Conservation (phyloP, 805 yeast species). For the Metschnikowia noctiluminum region DNA sequence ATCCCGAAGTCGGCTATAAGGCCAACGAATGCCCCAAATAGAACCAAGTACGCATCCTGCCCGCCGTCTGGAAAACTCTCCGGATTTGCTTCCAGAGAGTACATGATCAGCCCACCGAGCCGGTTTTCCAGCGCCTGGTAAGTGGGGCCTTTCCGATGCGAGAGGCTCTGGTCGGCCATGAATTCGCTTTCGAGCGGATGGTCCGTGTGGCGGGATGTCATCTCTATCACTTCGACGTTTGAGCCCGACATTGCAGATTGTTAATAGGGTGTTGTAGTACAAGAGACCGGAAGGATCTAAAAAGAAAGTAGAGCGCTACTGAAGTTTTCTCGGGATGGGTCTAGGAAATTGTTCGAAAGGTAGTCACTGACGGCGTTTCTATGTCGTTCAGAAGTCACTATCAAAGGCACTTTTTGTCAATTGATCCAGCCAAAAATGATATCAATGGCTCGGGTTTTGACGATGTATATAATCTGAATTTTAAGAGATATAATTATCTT, state of each 20-base stretch:
- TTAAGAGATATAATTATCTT: no score
- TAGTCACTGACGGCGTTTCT: no score
- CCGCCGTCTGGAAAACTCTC: constrained; percentile 26
- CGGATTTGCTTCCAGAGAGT: constrained; percentile 12
- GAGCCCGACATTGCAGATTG: not conserved
- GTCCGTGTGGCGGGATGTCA: not conserved
- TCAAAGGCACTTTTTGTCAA: no score
- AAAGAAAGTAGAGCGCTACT: no score
- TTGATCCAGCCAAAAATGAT: no score
- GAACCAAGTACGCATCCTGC: constrained; percentile 20
- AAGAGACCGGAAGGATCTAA: no score
- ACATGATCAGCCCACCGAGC: constrained; percentile 13
- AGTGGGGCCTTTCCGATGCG: not conserved
- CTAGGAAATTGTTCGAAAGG: no score
- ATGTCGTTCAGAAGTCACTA: no score
- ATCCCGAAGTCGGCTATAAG: constrained; percentile 22
- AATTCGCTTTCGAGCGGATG: not conserved
- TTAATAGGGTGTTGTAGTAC: no score
- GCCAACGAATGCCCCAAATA: constrained; percentile 22
- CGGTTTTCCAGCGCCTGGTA: not conserved
- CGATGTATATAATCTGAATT: no score
- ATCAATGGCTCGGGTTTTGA: no score
- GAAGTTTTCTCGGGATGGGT: no score
- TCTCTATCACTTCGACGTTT: constrained; percentile 2
- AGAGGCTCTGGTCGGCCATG: not conserved